These are phyloP conservation scores for Aspergillus hiratsukae DNA, from an alignment of 2,329 filamentous ascomycete genomes.

Conservation along the genomic window DNA sequence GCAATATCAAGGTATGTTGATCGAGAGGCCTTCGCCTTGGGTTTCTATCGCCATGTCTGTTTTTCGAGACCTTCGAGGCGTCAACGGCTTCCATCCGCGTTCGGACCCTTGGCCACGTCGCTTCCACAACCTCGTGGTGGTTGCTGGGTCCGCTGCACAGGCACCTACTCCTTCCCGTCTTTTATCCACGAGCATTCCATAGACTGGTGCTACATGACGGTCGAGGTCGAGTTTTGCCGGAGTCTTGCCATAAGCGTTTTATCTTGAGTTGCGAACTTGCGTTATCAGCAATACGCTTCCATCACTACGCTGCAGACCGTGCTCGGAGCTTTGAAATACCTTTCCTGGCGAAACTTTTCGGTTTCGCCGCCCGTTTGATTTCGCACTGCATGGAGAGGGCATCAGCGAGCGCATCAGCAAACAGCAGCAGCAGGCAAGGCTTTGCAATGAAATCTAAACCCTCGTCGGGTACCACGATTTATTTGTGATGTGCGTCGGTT, in stretches of 20 bases:
- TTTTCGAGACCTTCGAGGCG: conserved; percentile 39
- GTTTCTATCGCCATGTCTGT: conserved; percentile 63
- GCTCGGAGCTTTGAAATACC: conserved; percentile 24
- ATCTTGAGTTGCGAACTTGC: conserved; percentile 39
- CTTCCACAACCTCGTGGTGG: conserved; percentile 20
- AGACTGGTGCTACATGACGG: conserved; percentile 26
- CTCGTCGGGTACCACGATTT: not conserved
- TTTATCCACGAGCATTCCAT: conserved; percentile 22
- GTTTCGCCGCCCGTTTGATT: conserved; percentile 22
- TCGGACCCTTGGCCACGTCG: conserved; percentile 22
- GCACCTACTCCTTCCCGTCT: conserved; percentile 32
- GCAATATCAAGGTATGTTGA: conserved; percentile 99
- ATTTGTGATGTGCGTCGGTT: conserved; percentile 1
- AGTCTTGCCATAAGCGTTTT: conserved; percentile 44
- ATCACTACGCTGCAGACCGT: conserved; percentile 28
- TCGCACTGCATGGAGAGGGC: conserved; percentile 24
- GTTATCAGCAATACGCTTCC: conserved; percentile 47
- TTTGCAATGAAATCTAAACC: not conserved
- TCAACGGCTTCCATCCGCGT: conserved; percentile 32
- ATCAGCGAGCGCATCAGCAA: conserved; percentile 54
- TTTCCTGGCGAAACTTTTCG: conserved; percentile 13
- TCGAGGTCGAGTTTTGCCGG: conserved; percentile 56
- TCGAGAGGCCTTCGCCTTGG: conserved; percentile 68
- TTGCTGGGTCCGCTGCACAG: conserved; percentile 26
- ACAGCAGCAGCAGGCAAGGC: conserved; percentile 34